A percentile compares a stretch with the other conserved stretches of the same genome.
Conservation (phyloP, 768 basidiomycete species). For the Collybia sp. region DNA sequence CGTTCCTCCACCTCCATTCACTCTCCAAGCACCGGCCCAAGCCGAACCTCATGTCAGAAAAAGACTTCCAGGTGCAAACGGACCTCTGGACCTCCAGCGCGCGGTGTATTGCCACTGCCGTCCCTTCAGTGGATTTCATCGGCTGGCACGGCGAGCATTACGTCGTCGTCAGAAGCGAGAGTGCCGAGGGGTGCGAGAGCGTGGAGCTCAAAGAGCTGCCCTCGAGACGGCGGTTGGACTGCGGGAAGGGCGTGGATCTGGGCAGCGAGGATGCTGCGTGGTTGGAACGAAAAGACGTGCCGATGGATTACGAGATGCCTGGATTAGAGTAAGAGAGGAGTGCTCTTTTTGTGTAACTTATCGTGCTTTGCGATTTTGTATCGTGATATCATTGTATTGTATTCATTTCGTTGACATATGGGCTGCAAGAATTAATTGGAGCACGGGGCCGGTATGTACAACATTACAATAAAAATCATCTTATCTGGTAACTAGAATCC, state of each 20-base stretch:
- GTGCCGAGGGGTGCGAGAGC: constrained; percentile 7
- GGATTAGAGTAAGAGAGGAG: constrained; percentile 27
- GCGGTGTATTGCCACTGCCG: constrained; percentile 40
- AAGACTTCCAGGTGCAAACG: constrained; percentile 53
- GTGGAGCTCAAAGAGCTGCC: constrained; percentile 60
- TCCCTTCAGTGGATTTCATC: constrained; percentile 57
- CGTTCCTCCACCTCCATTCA: constrained; percentile 57
- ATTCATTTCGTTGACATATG: background rate
- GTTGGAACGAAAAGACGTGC: constrained; percentile 72
- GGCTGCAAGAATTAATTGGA: background rate
- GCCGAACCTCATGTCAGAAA: constrained; percentile 54
- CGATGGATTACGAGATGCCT: constrained; percentile 69
- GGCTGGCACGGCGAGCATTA: constrained; percentile 76
- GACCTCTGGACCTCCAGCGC: constrained; percentile 50
- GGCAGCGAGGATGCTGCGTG: constrained; percentile 59
- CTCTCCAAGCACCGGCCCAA: constrained; percentile 44
- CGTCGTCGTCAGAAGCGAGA: constrained; percentile 44
- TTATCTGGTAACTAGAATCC: background rate
- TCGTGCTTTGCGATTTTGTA: background rate
- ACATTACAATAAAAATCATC: background rate
- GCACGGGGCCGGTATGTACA: background rate
- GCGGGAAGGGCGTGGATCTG: constrained; percentile 62
- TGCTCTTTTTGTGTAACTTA: background rate
- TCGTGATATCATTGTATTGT: background rate
- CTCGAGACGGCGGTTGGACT: constrained; percentile 50